Conservation (phyloP, 2,329 filamentous ascomycete genomes). For the Epichloe bromicola region DNA sequence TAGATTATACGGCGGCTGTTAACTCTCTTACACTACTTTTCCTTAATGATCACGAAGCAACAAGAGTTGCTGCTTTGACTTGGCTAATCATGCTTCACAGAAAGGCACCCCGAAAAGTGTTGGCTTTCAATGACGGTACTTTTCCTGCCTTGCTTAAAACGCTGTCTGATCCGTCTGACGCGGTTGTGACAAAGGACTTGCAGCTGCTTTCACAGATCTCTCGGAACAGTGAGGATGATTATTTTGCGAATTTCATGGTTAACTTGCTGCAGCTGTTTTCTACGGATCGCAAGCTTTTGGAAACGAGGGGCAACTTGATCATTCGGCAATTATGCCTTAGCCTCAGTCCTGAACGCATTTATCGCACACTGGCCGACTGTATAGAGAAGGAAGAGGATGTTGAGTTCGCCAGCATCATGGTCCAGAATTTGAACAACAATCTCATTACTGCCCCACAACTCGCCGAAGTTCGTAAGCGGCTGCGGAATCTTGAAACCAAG, state of each 20-base stretch:
- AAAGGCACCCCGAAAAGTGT: constrained; percentile 83
- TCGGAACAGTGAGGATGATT: constrained; percentile 89
- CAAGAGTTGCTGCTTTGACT: constrained; percentile 79
- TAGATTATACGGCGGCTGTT: constrained; percentile 94
- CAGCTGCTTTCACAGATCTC: constrained; percentile 93
- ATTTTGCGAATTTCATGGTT: constrained; percentile 97
- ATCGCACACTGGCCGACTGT: constrained; percentile 87
- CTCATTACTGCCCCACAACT: constrained; percentile 94
- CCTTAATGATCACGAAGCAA: constrained; percentile 92
- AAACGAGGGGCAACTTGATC: constrained; percentile 89
- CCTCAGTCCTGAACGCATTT: constrained; percentile 87
- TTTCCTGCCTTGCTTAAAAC: constrained; percentile 95
- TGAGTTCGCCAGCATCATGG: constrained; percentile 98
- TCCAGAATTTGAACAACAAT: constrained; percentile 98
- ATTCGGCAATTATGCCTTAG: constrained; percentile 91
- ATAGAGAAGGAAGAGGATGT: constrained; percentile 97
- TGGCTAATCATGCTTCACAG: constrained; percentile 98
- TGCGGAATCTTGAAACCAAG: constrained; percentile 84
- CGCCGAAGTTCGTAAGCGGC: constrained; percentile 74
- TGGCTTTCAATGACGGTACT: constrained; percentile 93
- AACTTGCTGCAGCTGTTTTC: constrained; percentile 91
- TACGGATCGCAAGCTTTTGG: constrained; percentile 79
- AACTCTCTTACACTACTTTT: constrained; percentile 88
- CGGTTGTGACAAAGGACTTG: constrained; percentile 88
- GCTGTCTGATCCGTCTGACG: constrained; percentile 85